Evolutionary conservation across 2,329 filamentous ascomycete species (phyloP), one percentile per base, ranked within the genome.

Genomic region (Talaromyces sp.): DNA sequence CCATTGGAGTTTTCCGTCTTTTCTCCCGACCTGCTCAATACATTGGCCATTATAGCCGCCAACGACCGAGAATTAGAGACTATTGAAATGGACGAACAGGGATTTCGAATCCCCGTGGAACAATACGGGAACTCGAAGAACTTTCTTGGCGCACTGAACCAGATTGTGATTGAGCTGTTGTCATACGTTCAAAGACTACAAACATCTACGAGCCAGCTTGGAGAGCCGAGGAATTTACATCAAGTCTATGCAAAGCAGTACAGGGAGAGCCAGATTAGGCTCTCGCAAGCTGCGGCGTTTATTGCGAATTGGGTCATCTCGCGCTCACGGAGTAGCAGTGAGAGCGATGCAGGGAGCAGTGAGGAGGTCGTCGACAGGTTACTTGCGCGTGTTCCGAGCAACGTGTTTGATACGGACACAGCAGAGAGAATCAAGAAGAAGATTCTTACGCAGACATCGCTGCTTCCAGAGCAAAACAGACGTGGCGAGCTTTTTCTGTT

Each of bases 21-120:
- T 62, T 79, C 77, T 1, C 72, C 72, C 4, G 74, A 75, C 46
- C 65, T 80, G 26, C 71, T 79, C 58, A 73, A 77, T 61, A 75
- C 74, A 5, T 67, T 78, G 32, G 74, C 74, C 4, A 65, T 79
- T 17, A 69, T 79, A 62, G 70, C 72, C 9, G 75, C 73, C 11
- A 80, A 78, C 57, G 69, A 74, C 24, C 68, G 77, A 17, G 77
- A 79, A 60, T 64, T 74, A 35, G 69, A 73, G 59, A 69, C 64
- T 2, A 63, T 77, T 0, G 65, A 72, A 43, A 70, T 77, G 21
- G 65, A 56, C 24, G 67, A 74, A 50, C 56, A 69, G 6, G 65
- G 61, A 1, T 73, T 75, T 41, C 69, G 65, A 12, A 68, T 76
- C 17, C 62, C 67, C 1, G 38, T 63, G 6, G 59, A 52, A 8